Percentiles rank a stretch among this genome's conserved stretches.
Evolutionary conservation across 179 eudicot species (phyloP).

Genomic region (Amaranthus tricolor): DNA sequence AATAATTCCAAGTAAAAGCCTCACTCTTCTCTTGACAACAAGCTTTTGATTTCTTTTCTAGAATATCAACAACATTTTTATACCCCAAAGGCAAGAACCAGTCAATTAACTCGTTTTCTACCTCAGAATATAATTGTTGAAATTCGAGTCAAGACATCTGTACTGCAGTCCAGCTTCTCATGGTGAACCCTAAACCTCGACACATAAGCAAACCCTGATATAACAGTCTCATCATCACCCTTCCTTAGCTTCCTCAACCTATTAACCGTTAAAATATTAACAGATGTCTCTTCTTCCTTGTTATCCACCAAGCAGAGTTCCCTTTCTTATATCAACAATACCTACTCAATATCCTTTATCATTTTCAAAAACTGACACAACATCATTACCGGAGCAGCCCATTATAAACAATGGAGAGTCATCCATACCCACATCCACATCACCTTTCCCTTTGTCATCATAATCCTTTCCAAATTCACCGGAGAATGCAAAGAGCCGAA

Average conservation of each 20-base stretch:
- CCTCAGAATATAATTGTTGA: constrained; percentile 50
- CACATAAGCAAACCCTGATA: constrained; percentile 50
- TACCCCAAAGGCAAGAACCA: constrained; percentile 33
- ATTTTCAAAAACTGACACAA: constrained; percentile 26
- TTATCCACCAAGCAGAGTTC: constrained; percentile 75
- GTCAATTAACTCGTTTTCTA: constrained; percentile 32
- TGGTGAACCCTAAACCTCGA: constrained; percentile 66
- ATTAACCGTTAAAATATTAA: constrained; percentile 58
- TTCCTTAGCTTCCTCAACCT: constrained; percentile 61
- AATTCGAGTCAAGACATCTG: constrained; percentile 52
- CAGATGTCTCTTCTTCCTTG: constrained; percentile 43
- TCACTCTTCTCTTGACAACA: constrained; percentile 58
- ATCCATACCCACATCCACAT: too few relatives aligned
- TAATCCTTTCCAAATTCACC: too few relatives aligned
- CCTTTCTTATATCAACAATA: constrained; percentile 24
- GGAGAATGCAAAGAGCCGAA: constrained; percentile 13
- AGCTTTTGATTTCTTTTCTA: constrained; percentile 60
- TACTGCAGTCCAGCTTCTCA: constrained; percentile 58
- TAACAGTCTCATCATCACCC: constrained; percentile 57
- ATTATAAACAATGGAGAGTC: constrained; percentile 46
- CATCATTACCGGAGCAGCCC: constrained; percentile 46
- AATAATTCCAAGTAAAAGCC: constrained; percentile 66
- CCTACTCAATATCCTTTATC: constrained; percentile 29
- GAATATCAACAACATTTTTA: constrained; percentile 44
- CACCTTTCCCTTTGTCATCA: too few relatives aligned